Conservation (phyloP, 225 moss, liverwort and hornwort genomes). For the Anthoceros angustus region DNA sequence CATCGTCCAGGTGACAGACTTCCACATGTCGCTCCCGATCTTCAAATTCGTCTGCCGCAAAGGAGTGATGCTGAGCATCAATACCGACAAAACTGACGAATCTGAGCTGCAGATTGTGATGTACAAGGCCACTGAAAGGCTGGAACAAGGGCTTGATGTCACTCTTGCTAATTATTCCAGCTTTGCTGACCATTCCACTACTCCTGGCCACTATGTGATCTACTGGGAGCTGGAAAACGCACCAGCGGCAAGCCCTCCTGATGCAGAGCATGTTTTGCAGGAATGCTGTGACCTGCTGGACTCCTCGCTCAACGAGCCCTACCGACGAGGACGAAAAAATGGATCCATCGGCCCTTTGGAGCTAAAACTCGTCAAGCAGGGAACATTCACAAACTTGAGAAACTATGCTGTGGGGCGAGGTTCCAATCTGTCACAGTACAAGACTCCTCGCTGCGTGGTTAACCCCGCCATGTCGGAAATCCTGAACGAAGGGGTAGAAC, state of each 20-base stretch:
- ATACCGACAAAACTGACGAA: background rate
- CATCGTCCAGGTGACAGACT: background rate
- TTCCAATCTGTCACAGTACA: background rate
- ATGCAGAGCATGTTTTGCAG: background rate
- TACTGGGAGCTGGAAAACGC: background rate
- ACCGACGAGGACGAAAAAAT: background rate
- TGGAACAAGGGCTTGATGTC: background rate
- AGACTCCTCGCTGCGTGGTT: background rate
- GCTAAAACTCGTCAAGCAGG: background rate
- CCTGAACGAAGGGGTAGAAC: background rate
- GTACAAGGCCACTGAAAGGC: background rate
- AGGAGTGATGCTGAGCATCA: conserved; percentile 1
- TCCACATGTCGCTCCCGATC: background rate
- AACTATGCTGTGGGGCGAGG: background rate
- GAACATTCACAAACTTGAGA: background rate
- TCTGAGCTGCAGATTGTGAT: background rate
- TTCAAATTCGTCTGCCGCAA: background rate
- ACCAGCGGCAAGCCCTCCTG: background rate
- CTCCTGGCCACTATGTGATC: background rate
- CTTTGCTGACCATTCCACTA: background rate
- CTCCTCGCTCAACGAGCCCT: background rate
- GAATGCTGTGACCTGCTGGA: background rate
- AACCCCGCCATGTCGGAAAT: background rate
- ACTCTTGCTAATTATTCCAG: background rate
- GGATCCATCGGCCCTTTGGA: background rate